Evolutionary conservation across 345 rosid genomes (phyloP).

Genomic region (Citrus trifoliata): DNA sequence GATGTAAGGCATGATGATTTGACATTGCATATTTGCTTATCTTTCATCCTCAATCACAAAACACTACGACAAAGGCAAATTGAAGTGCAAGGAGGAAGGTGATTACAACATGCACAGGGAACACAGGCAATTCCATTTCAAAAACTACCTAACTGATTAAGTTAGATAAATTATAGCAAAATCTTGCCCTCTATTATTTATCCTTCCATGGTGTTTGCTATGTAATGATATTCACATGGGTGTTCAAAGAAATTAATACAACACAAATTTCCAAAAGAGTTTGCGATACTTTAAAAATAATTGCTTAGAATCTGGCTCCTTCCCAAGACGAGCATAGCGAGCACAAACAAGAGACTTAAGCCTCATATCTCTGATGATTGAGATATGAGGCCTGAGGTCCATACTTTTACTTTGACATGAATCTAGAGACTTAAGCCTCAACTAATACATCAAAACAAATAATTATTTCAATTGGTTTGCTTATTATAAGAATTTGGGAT

Average conservation of each 20-base stretch:
- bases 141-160: background rate
- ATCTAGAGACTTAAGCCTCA: too few relatives aligned
- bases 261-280: background rate
- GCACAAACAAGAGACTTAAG: too few relatives aligned
- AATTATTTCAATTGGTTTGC: too few relatives aligned
- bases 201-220: background rate
- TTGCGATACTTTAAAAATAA: background rate
- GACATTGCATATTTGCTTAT: background rate
- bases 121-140: background rate
- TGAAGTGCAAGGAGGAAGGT: background rate
- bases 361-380: background rate
- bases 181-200: background rate
- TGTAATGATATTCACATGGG: background rate
- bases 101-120: background rate
- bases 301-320: background rate
- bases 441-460: too few relatives aligned
- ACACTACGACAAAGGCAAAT: background rate
- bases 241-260: background rate
- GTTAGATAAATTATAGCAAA: background rate
- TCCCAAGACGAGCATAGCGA: too few relatives aligned
- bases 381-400: background rate
- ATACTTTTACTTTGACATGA: too few relatives aligned
- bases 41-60: background rate
- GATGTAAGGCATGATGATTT: background rate
- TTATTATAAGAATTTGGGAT: too few relatives aligned